A percentile compares a stretch with the other conserved stretches of the same genome.
These are phyloP conservation scores for Flaveria sonorensis DNA, from an alignment of 129 eudicot genomes.

Conservation along the genomic window DNA sequence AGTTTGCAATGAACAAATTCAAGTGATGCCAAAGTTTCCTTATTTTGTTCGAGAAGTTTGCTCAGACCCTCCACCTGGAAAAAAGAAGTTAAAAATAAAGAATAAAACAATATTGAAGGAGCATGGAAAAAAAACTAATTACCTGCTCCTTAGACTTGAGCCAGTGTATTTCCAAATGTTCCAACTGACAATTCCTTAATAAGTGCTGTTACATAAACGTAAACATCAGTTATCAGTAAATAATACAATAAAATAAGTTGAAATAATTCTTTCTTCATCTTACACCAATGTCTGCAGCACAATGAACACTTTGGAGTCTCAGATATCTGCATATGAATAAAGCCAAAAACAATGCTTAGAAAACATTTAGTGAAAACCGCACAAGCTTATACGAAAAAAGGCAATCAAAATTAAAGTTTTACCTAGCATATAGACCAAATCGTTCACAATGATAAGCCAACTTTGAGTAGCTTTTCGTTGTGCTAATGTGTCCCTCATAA, in stretches of 20 bases:
- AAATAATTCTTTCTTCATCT: conserved; percentile 19
- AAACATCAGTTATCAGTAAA: conserved; percentile 1
- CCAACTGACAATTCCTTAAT: conserved; percentile 53
- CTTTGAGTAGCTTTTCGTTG: conserved; percentile 47
- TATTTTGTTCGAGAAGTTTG: conserved; percentile 62
- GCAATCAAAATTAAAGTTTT: conserved; percentile 4
- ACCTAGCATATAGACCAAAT: conserved; percentile 78
- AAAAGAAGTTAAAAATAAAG: background rate
- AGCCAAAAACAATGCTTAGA: conserved; percentile 22
- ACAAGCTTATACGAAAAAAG: conserved; percentile 1
- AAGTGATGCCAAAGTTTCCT: conserved; percentile 52
- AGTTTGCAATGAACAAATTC: conserved; percentile 73
- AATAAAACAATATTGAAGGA: conserved; percentile 8
- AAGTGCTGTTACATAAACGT: conserved; percentile 55
- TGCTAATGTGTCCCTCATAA: conserved; percentile 31
- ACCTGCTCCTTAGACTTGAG: conserved; percentile 72
- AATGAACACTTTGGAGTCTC: conserved; percentile 68
- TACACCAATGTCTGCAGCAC: conserved; percentile 65
- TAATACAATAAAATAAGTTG: background rate
- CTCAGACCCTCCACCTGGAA: conserved; percentile 83
- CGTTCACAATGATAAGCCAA: conserved; percentile 70
- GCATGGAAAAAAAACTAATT: conserved; percentile 11
- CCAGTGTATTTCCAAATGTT: conserved; percentile 60
- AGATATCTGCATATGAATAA: conserved; percentile 52
- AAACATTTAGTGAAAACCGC: conserved; percentile 10